These are phyloP conservation scores for Venturia effusa DNA, from an alignment of 2,329 filamentous ascomycete species.

Conservation along the genomic window DNA sequence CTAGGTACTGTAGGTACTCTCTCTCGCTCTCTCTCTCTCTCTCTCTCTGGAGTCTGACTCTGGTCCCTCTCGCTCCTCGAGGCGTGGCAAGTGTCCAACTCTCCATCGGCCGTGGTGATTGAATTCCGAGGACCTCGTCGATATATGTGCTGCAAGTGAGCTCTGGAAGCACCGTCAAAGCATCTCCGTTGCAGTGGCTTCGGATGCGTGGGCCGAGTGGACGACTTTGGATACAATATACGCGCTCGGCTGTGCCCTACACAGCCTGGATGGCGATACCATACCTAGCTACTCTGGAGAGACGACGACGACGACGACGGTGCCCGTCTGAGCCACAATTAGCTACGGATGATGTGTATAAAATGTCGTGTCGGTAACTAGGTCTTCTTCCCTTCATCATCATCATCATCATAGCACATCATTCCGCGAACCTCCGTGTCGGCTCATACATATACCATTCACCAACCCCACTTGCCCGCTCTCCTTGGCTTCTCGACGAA, in stretches of 20 bases:
- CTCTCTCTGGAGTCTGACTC: too few species aligned
- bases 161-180: too few species aligned
- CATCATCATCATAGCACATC: neutral
- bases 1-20: too few species aligned
- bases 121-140: too few species aligned
- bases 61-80: too few species aligned
- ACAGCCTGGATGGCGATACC: neutral
- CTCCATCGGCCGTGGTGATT: too few species aligned
- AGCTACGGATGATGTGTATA: neutral
- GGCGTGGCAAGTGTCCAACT: too few species aligned
- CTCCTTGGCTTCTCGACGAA: neutral
- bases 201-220: neutral
- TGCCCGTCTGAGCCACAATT: neutral
- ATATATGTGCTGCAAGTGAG: too few species aligned
- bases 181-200: neutral
- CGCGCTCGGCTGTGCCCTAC: neutral
- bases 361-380: neutral
- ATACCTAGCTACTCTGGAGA: too few species aligned
- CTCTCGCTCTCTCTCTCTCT: too few species aligned
- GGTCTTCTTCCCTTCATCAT: neutral
- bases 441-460: neutral
- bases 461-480: neutral
- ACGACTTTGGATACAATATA: neutral
- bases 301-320: too few species aligned
- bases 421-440: neutral